A percentile compares a stretch with the other conserved stretches of the same genome.
phyloP scores from a whole-genome alignment of 805 yeast species.

The Yamadazyma akitaensis region DNA sequence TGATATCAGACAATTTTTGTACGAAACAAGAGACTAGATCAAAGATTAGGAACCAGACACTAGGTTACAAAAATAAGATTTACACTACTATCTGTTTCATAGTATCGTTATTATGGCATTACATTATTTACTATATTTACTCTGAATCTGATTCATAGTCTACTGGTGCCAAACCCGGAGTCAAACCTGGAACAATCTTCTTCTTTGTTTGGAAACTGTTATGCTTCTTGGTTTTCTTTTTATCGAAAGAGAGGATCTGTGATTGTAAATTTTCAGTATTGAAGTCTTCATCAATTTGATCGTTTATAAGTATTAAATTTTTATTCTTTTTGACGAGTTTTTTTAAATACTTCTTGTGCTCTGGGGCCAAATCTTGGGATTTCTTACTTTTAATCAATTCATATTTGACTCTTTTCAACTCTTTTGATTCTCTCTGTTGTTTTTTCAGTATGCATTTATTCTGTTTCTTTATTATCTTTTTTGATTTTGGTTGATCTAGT shows the following conservation, averaged over 20 bases:
- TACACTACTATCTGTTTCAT: neutral
- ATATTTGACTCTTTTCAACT: constrained; percentile 35
- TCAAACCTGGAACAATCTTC: constrained; percentile 56
- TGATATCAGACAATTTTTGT: constrained; percentile 75
- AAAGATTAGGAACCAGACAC: no score
- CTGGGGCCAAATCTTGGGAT: constrained; percentile 19
- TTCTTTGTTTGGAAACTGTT: constrained; percentile 30
- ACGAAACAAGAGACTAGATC: constrained; percentile 37
- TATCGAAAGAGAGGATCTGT: constrained; percentile 29
- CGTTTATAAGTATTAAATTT: constrained; percentile 20
- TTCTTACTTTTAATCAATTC: constrained; percentile 35
- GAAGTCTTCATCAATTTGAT: constrained; percentile 20
- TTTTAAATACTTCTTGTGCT: constrained; percentile 36
- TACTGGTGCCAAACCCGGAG: constrained; percentile 86
- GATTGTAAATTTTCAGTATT: constrained; percentile 19
- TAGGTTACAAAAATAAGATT: no score
- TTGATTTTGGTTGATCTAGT: constrained; percentile 13
- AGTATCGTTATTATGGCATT: neutral
- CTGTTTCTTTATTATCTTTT: constrained; percentile 20
- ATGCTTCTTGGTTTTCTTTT: constrained; percentile 20
- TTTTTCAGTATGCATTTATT: constrained; percentile 27
- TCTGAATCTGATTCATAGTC: constrained; percentile 46
- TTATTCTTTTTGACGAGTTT: constrained; percentile 38
- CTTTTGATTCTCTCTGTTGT: constrained; percentile 27
- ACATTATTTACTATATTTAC: neutral